Percentiles rank a stretch among this genome's conserved stretches.
Evolutionary conservation across 768 basidiomycete species (phyloP).

Genomic region (Suillus subalutaceus): DNA sequence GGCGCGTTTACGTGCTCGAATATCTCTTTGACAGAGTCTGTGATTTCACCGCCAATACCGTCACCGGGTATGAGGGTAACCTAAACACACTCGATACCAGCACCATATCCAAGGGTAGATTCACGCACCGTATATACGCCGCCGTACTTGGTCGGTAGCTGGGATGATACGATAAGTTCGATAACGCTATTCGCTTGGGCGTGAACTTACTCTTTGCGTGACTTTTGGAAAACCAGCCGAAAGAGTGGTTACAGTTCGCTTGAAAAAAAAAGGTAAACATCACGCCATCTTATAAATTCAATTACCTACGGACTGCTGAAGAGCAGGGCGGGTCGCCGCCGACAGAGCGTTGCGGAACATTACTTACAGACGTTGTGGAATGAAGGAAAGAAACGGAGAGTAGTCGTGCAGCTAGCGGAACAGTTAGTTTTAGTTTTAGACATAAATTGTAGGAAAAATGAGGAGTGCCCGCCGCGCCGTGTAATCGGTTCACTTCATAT

Average conservation of each 20-base stretch:
- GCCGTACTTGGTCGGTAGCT: constrained; percentile 90
- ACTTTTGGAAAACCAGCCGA: constrained; percentile 80
- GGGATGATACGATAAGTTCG: constrained; percentile 14
- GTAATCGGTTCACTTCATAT: constrained; percentile 9
- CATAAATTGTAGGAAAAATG: constrained; percentile 8
- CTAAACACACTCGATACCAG: constrained; percentile 43
- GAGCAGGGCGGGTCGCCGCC: constrained; percentile 54
- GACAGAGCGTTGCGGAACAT: constrained; percentile 74
- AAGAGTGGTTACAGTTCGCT: constrained; percentile 77
- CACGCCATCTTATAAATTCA: constrained; percentile 2
- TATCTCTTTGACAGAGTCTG: constrained; percentile 98
- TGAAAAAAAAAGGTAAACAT: constrained; percentile 15
- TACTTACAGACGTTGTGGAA: constrained; percentile 41
- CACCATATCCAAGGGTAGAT: constrained; percentile 10
- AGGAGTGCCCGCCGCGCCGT: background rate
- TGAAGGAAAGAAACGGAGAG: constrained; percentile 35
- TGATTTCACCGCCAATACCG: constrained; percentile 96
- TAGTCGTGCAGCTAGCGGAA: background rate
- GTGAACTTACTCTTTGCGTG: constrained; percentile 60
- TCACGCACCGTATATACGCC: constrained; percentile 80
- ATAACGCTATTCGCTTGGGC: constrained; percentile 5
- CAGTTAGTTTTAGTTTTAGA: constrained; percentile 10
- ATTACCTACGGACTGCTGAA: constrained; percentile 52
- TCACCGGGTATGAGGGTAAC: constrained; percentile 98
- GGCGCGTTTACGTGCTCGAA: constrained; percentile 97